Conservation (phyloP, 177 flowering plant species). For the Vitis hybrid region DNA sequence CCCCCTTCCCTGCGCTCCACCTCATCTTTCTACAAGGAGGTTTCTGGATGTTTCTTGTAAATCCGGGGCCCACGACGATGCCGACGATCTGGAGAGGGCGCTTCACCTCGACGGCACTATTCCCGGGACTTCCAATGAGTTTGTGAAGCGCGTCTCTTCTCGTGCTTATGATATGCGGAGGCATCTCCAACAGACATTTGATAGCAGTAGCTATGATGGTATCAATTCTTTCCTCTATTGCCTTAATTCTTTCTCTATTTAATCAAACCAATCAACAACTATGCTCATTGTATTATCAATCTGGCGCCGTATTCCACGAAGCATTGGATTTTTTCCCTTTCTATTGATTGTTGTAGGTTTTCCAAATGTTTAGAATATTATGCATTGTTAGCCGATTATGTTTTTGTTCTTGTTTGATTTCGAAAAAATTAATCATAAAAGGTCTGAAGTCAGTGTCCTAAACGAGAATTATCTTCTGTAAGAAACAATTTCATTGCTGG, state of each 20-base stretch:
- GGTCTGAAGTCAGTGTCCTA: too few relatives aligned
- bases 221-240: constrained; percentile 2
- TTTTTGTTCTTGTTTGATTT: too few relatives aligned
- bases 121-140: constrained; percentile 78
- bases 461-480: too few relatives aligned
- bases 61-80: constrained; percentile 24
- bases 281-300: too few relatives aligned
- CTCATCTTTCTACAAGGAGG: constrained; percentile 17
- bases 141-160: constrained; percentile 84
- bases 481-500: too few relatives aligned
- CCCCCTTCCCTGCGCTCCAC: constrained; percentile 8
- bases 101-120: constrained; percentile 81
- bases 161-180: constrained; percentile 94
- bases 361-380: too few relatives aligned
- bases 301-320: too few relatives aligned
- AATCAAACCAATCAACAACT: too few relatives aligned
- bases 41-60: constrained; percentile 15
- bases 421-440: too few relatives aligned
- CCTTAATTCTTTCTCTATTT: background rate
- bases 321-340: too few relatives aligned
- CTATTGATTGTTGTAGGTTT: too few relatives aligned
- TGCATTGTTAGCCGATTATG: too few relatives aligned
- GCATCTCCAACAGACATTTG: constrained; percentile 74
- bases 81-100: constrained; percentile 68
- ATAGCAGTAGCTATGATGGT: constrained; percentile 94